Evolutionary conservation across 1,284 basidiomycete species (phyloP).

Genomic region (Marasmius sp.): DNA sequence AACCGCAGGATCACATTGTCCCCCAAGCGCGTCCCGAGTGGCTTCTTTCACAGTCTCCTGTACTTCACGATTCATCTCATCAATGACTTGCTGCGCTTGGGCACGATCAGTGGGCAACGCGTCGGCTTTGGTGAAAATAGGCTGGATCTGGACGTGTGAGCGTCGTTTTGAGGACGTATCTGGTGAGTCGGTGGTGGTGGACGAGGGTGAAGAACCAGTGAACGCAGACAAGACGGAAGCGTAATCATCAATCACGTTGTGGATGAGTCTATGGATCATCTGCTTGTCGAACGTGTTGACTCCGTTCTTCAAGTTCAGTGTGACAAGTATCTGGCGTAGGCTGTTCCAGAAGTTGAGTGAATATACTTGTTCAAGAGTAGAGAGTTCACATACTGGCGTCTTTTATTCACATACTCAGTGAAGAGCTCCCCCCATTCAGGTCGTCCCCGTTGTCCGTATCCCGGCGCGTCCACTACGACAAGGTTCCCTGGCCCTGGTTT

Average conservation of each 20-base stretch:
- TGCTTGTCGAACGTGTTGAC: slow-evolving; percentile 53
- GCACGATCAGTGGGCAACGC: slow-evolving; percentile 31
- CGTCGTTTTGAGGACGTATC: slow-evolving; percentile 43
- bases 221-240: background rate
- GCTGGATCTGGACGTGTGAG: slow-evolving; percentile 41
- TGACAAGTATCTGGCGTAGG: slow-evolving; percentile 65
- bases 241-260: slow-evolving; percentile 3
- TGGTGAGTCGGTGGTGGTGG: slow-evolving; percentile 1
- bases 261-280: slow-evolving; percentile 59
- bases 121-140: slow-evolving; percentile 73
- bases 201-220: slow-evolving; percentile 20
- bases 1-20: slow-evolving; percentile 13
- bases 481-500: slow-evolving; percentile 47
- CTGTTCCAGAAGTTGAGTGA: slow-evolving; percentile 31
- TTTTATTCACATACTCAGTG: slow-evolving; percentile 57
- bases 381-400: slow-evolving; percentile 51
- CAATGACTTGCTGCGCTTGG: slow-evolving; percentile 19
- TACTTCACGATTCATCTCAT: background rate
- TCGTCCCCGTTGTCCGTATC: slow-evolving; percentile 72
- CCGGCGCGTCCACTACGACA: slow-evolving; percentile 73
- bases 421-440: slow-evolving; percentile 73
- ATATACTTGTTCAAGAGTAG: background rate
- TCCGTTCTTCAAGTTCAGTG: slow-evolving; percentile 67
- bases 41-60: background rate
- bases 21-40: background rate